Percentiles rank a stretch among this genome's conserved stretches.
Evolutionary conservation across 257 asterid species (phyloP).

Genomic region (Orobanche coerulescens): DNA sequence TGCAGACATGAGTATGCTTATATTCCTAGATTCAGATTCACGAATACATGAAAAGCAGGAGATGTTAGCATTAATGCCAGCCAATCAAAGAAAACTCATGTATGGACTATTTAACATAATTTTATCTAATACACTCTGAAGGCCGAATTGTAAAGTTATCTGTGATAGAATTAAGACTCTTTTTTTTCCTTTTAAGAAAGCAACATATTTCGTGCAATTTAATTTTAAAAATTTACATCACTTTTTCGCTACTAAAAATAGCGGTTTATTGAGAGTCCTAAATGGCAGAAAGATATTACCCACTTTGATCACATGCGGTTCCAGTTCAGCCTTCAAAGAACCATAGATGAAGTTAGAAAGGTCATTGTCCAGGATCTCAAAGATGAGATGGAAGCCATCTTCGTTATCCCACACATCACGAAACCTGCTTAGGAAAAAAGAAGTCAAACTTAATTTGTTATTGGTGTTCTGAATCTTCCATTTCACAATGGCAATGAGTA

Average conservation of each 20-base stretch:
- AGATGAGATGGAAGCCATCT: neutral
- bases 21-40: neutral
- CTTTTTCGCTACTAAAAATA: neutral
- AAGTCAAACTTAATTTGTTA: neutral
- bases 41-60: neutral
- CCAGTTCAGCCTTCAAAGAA: neutral
- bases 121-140: too few species aligned
- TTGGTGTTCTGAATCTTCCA: neutral
- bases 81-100: neutral
- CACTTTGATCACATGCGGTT: slow-evolving; percentile 2
- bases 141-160: neutral
- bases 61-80: neutral
- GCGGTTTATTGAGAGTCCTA: neutral
- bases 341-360: neutral
- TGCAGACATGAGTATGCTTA: neutral
- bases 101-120: neutral
- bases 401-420: neutral
- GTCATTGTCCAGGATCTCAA: slow-evolving; percentile 1
- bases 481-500: neutral
- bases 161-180: too few species aligned
- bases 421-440: slow-evolving; percentile 5
- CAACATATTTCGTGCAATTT: neutral
- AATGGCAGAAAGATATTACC: neutral
- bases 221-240: neutral
- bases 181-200: too few species aligned